These are phyloP conservation scores for Ophiostoma ips DNA, from an alignment of 2,329 filamentous ascomycete species.

Conservation along the genomic window DNA sequence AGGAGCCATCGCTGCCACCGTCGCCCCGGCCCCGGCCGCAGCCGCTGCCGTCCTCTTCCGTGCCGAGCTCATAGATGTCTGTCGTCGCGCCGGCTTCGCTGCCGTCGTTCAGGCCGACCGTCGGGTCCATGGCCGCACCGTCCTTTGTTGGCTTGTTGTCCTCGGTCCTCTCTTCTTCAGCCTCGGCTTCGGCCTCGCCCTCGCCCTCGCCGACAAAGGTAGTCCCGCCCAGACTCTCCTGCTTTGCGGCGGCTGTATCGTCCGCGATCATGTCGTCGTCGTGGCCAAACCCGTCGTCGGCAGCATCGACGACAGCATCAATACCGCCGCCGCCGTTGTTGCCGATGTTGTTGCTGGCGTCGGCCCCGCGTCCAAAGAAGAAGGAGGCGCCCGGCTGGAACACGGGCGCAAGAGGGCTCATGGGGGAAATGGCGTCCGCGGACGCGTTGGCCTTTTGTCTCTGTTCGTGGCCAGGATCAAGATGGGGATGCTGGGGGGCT, in stretches of 20 bases:
- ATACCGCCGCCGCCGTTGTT: neutral
- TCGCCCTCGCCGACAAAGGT: neutral
- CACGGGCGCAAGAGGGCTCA: slow-evolving; percentile 14
- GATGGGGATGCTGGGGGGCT: too few relatives aligned
- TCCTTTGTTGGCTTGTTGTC: neutral
- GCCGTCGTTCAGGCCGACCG: too few relatives aligned
- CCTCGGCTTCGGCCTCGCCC: neutral
- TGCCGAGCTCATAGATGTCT: neutral
- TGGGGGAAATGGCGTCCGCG: neutral
- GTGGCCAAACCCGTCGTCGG: too few relatives aligned
- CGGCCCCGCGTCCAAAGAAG: neutral
- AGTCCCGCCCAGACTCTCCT: neutral
- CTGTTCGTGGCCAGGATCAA: too few relatives aligned
- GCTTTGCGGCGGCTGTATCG: neutral
- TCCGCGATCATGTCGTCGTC: too few relatives aligned
- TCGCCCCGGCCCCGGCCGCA: neutral
- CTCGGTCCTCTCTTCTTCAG: neutral
- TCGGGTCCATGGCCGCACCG: too few relatives aligned
- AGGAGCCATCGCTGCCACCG: neutral
- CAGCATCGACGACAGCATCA: neutral
- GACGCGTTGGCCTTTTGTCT: neutral
- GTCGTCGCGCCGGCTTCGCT: neutral
- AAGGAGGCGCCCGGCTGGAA: slow-evolving; percentile 19
- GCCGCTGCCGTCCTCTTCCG: neutral
- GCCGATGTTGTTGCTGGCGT: too few relatives aligned